phyloP scores from a whole-genome alignment of 2,329 filamentous ascomycete species.

The Clarireedia paspali region DNA sequence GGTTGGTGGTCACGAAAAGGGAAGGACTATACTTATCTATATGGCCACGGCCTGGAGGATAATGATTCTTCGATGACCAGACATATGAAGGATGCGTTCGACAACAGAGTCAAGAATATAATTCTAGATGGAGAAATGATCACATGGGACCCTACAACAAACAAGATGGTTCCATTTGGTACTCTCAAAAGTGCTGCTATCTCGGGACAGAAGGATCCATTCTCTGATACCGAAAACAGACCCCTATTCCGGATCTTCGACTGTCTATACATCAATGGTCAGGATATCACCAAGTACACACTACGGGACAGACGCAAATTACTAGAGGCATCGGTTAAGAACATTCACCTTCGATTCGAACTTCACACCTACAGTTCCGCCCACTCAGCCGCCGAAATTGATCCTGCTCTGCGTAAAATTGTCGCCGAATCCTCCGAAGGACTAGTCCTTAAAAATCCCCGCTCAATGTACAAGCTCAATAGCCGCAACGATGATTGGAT shows the following conservation, averaged over 20 bases:
- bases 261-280: constrained; percentile 80
- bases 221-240: constrained; percentile 50
- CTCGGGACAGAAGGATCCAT: constrained; percentile 67
- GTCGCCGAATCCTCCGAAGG: constrained; percentile 85
- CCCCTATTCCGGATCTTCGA: constrained; percentile 86
- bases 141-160: constrained; percentile 83
- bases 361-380: constrained; percentile 67
- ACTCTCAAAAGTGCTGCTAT: constrained; percentile 88
- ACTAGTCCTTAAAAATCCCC: constrained; percentile 86
- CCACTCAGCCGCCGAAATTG: constrained; percentile 62
- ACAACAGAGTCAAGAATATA: constrained; percentile 68
- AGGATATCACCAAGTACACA: constrained; percentile 71
- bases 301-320: constrained; percentile 73
- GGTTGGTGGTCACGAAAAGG: constrained; percentile 92
- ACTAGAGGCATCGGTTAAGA: constrained; percentile 61
- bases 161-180: constrained; percentile 83
- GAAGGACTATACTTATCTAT: constrained; percentile 93
- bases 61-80: constrained; percentile 71
- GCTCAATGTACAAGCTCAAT: constrained; percentile 78
- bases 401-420: constrained; percentile 70
- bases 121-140: constrained; percentile 99
- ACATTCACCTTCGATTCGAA: constrained; percentile 71
- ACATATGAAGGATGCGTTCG: constrained; percentile 71
- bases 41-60: constrained; percentile 70
- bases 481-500: constrained; percentile 94